phyloP scores from a whole-genome alignment of 2,329 filamentous ascomycete species.

The Paecilomyces formosus region DNA sequence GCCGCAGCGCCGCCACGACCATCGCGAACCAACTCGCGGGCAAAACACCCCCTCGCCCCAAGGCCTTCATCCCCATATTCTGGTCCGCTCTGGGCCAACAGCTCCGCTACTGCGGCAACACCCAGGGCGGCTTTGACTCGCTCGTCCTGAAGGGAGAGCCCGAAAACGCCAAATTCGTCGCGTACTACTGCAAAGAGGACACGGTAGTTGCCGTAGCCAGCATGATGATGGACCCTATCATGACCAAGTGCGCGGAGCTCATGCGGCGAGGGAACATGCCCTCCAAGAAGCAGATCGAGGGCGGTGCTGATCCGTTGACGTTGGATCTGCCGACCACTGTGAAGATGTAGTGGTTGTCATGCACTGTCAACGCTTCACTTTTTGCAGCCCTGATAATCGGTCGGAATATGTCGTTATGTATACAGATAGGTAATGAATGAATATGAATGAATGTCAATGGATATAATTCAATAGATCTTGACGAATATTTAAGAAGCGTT shows the following conservation, averaged over 20 bases:
- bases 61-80: slow-evolving; percentile 85
- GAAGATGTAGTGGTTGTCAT: too few species aligned
- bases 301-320: slow-evolving; percentile 35
- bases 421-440: too few species aligned
- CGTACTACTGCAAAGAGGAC: slow-evolving; percentile 52
- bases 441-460: too few species aligned
- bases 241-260: slow-evolving; percentile 74
- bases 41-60: slow-evolving; percentile 43
- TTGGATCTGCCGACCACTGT: slow-evolving; percentile 18
- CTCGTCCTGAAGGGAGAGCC: slow-evolving; percentile 70
- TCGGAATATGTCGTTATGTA: too few species aligned
- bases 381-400: too few species aligned
- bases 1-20: slow-evolving; percentile 68
- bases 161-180: slow-evolving; percentile 63
- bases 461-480: too few species aligned
- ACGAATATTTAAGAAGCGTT: too few species aligned
- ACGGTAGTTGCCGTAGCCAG: slow-evolving; percentile 79
- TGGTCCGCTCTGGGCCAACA: slow-evolving; percentile 91
- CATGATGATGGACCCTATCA: slow-evolving; percentile 83
- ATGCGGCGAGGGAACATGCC: slow-evolving; percentile 81
- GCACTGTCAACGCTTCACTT: too few species aligned
- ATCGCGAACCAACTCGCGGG: slow-evolving; percentile 51
- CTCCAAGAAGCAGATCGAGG: slow-evolving; percentile 65
- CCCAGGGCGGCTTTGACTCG: slow-evolving; percentile 75
- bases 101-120: slow-evolving; percentile 88